These are phyloP conservation scores for Neurospora sp. DNA, from an alignment of 495 filamentous ascomycete species.

Conservation along the genomic window DNA sequence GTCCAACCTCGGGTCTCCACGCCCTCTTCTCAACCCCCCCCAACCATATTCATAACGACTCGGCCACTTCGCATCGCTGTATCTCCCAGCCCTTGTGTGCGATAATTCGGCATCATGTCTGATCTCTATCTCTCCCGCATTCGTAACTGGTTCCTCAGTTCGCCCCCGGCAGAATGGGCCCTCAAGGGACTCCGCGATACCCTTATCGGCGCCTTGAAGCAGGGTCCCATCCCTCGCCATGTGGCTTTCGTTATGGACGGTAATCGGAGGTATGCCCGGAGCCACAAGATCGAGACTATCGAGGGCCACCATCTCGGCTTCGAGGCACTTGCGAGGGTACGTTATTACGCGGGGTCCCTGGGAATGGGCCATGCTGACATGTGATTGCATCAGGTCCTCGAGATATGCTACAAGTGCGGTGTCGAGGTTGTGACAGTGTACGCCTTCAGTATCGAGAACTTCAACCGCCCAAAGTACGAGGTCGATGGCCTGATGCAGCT, in stretches of 20 bases:
- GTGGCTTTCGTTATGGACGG: slow-evolving; percentile 99
- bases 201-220: slow-evolving; percentile 75
- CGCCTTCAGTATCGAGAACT: slow-evolving; percentile 98
- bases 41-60: neutral
- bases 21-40: neutral
- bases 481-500: slow-evolving; percentile 97
- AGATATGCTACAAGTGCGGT: slow-evolving; percentile 94
- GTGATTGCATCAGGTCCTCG: slow-evolving; percentile 55
- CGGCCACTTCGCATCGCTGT: neutral
- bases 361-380: slow-evolving; percentile 1
- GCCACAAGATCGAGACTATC: slow-evolving; percentile 87
- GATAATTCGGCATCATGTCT: slow-evolving; percentile 29
- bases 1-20: neutral
- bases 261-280: slow-evolving; percentile 82
- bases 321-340: slow-evolving; percentile 77
- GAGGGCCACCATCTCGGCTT: slow-evolving; percentile 97
- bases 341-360: slow-evolving; percentile 6
- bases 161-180: slow-evolving; percentile 80
- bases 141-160: slow-evolving; percentile 79
- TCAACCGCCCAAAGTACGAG: slow-evolving; percentile 95
- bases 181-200: slow-evolving; percentile 62
- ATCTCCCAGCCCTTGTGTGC: neutral
- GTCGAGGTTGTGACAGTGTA: slow-evolving; percentile 95
- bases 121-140: slow-evolving; percentile 57
- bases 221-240: slow-evolving; percentile 88